Percentiles rank a stretch among this genome's conserved stretches.
Conservation (phyloP, 2,329 filamentous ascomycete species). For the Byssothecium circinans region DNA sequence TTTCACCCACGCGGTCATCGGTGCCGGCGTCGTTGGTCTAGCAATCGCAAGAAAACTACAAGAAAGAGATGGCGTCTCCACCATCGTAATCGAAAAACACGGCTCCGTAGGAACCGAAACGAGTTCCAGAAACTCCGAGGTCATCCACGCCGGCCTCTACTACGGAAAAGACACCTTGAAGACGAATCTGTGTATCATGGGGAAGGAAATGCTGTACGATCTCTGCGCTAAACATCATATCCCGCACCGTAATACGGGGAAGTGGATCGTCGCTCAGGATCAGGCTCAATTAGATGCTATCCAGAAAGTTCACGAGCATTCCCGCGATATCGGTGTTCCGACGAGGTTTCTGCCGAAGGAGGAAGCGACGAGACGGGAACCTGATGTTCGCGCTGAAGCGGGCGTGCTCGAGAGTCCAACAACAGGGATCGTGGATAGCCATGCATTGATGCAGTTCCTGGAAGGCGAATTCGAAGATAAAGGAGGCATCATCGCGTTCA, state of each 20-base stretch:
- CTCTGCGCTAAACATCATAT: slow-evolving; percentile 71
- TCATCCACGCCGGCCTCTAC: slow-evolving; percentile 94
- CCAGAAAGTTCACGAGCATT: slow-evolving; percentile 60
- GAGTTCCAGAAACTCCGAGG: slow-evolving; percentile 86
- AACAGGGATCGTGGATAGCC: slow-evolving; percentile 89
- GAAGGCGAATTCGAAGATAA: slow-evolving; percentile 74
- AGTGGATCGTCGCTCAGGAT: slow-evolving; percentile 94
- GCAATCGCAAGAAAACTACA: slow-evolving; percentile 76
- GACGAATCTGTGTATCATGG: slow-evolving; percentile 77
- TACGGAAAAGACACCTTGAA: slow-evolving; percentile 79
- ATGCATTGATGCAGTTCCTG: slow-evolving; percentile 79
- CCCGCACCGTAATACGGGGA: slow-evolving; percentile 74
- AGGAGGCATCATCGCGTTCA: slow-evolving; percentile 73
- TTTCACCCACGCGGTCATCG: slow-evolving; percentile 69
- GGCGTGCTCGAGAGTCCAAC: slow-evolving; percentile 81
- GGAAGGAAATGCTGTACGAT: slow-evolving; percentile 75
- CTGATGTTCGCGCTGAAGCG: slow-evolving; percentile 69
- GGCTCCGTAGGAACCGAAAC: slow-evolving; percentile 78
- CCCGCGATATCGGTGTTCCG: slow-evolving; percentile 63
- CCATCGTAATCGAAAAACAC: slow-evolving; percentile 81
- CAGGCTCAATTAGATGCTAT: slow-evolving; percentile 65
- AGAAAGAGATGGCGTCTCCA: slow-evolving; percentile 60
- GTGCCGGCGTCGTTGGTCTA: slow-evolving; percentile 75
- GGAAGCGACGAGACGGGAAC: slow-evolving; percentile 69
- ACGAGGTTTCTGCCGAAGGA: slow-evolving; percentile 67